Conservation (phyloP, 2,329 filamentous ascomycete genomes). For the Arthrobotrys sinensis region DNA sequence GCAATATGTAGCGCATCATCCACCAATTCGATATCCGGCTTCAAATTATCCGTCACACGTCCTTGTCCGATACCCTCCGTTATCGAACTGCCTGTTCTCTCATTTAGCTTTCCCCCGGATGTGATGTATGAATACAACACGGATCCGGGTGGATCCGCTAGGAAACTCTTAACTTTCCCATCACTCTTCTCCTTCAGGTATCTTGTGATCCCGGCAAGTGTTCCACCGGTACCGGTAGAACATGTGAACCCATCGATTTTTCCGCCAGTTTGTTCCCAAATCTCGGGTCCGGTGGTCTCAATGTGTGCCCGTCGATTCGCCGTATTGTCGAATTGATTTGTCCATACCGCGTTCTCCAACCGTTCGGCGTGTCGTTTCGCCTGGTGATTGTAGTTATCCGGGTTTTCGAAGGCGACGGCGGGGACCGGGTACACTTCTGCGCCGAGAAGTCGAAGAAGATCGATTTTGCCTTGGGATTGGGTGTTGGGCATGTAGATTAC, state of each 20-base stretch:
- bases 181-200: slow-evolving; percentile 87
- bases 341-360: slow-evolving; percentile 86
- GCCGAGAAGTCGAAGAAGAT: slow-evolving; percentile 88
- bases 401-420: slow-evolving; percentile 94
- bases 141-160: slow-evolving; percentile 93
- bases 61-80: slow-evolving; percentile 98
- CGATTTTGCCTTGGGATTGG: slow-evolving; percentile 97
- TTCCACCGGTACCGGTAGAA: slow-evolving; percentile 92
- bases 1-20: slow-evolving; percentile 88
- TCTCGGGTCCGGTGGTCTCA: slow-evolving; percentile 96
- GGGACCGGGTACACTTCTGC: slow-evolving; percentile 97
- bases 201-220: slow-evolving; percentile 87
- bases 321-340: slow-evolving; percentile 97
- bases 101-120: slow-evolving; percentile 85
- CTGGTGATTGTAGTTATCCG: slow-evolving; percentile 98
- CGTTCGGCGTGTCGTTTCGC: slow-evolving; percentile 87
- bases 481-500: slow-evolving; percentile 99
- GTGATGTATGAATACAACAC: slow-evolving; percentile 93
- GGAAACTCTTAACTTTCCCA: slow-evolving; percentile 85
- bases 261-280: slow-evolving; percentile 91
- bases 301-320: slow-evolving; percentile 95
- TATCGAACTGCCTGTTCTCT: slow-evolving; percentile 87
- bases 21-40: slow-evolving; percentile 84
- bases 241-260: slow-evolving; percentile 95
- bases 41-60: slow-evolving; percentile 93